Base-by-base conservation (phyloP, 148 eudicot genomes). In the Cornus suecica region DNA sequence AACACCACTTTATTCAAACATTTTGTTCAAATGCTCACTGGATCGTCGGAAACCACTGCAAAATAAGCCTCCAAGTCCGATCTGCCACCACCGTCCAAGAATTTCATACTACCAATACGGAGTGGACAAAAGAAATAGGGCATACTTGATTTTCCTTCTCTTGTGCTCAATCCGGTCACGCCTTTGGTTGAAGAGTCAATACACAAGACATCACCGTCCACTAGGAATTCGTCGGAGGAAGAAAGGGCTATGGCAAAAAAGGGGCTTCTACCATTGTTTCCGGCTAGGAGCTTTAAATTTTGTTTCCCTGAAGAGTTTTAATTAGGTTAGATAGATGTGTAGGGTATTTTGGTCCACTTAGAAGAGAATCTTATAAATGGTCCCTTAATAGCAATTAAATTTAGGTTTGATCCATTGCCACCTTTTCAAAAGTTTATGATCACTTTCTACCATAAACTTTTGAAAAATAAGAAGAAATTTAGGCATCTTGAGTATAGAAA, bases 21-120 rank as follows among this genome's bases (percentile, higher is more conserved):
- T 56, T 93, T 94, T 0, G 98, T 94, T 60, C 98, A 94, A 58
- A 85, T 89, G 91, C 90, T 94, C 15, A 94, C 98, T 34, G 98
- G 98, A n/a, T 87, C 96, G 37, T 65, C 94, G 22, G 81, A 78
- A n/a, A n/a, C n/a, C 51, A 74, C 85, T 54, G 75, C 78, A 8
- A 79, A 71, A 24, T 77, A 73, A 24, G 81, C 77, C 24, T 65
- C 74, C 15, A 66, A 70, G 56, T 65, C 45, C 34, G 78, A 72
- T 62, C 81, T 54, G 13, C 75, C 76, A 3, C 37, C 79, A 0
- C n/a, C n/a, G n/a, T 62, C 80, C 10, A 85, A 78, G 31, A 76
- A 8, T 37, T 73, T 29, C 52, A 84, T 87, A n/a, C 98, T 97
- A 0, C 97, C 95, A 0, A 74, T 88, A 72, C 86, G 79, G 27